A percentile compares a stretch with the other conserved stretches of the same genome.
Conservation (phyloP, 148 eudicot genomes). For the Chenopodium berlandieri region DNA sequence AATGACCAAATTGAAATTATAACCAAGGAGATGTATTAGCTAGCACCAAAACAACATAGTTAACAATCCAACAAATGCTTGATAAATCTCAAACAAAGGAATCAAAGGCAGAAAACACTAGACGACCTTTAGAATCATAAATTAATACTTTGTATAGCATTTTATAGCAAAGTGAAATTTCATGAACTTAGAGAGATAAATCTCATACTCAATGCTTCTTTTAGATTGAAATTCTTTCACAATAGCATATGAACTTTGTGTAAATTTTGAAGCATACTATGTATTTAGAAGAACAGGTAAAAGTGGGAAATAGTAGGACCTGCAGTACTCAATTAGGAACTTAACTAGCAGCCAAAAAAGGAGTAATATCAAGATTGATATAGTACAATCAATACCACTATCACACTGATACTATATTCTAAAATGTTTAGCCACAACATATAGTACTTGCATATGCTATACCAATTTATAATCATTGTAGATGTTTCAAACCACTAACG, state of each 20-base stretch:
- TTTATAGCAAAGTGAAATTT: too few relatives aligned
- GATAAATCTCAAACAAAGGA: neutral
- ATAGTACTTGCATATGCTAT: neutral
- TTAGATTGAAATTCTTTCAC: neutral
- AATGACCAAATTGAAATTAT: neutral
- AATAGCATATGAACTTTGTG: neutral
- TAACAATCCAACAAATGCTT: neutral
- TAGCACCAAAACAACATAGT: neutral
- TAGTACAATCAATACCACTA: neutral
- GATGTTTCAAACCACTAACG: neutral
- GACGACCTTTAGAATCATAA: neutral
- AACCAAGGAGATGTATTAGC: neutral
- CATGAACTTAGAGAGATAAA: neutral
- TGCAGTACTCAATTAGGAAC: neutral
- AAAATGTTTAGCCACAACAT: neutral
- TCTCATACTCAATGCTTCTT: neutral
- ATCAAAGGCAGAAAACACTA: neutral
- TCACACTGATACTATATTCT: neutral
- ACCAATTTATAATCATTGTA: neutral
- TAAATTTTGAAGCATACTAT: neutral
- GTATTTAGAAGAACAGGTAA: neutral
- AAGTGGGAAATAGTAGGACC: neutral
- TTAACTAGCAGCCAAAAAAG: too few relatives aligned
- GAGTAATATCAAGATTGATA: neutral
- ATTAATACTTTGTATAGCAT: neutral